Evolutionary conservation across 345 rosid genomes (phyloP).

Genomic region (Linum lewisii): DNA sequence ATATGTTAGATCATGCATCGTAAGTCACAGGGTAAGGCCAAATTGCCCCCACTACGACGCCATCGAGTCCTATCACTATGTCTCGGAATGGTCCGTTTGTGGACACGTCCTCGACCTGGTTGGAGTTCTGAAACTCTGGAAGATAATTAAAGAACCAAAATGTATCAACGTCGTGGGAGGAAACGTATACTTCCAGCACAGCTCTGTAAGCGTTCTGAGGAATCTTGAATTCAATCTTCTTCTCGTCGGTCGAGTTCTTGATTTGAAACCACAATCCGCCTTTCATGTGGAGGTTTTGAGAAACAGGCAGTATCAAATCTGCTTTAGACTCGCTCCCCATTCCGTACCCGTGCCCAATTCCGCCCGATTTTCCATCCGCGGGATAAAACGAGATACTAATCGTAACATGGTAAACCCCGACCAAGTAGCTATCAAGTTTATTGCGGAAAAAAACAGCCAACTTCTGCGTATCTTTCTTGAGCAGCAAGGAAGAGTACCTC

Average conservation of each 20-base stretch:
- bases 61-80: constrained; percentile 68
- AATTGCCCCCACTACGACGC: constrained; percentile 41
- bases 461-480: constrained; percentile 42
- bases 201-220: constrained; percentile 84
- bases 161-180: constrained; percentile 84
- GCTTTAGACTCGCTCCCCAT: constrained; percentile 18
- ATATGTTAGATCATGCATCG: constrained; percentile 74
- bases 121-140: constrained; percentile 49
- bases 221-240: constrained; percentile 37
- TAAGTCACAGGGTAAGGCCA: constrained; percentile 88
- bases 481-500: constrained; percentile 60
- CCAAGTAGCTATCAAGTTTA: no score
- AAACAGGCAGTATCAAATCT: constrained; percentile 68
- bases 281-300: constrained; percentile 32
- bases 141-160: constrained; percentile 71
- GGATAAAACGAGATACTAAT: constrained; percentile 59
- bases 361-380: not conserved
- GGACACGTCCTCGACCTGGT: constrained; percentile 30
- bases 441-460: constrained; percentile 66
- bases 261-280: constrained; percentile 82
- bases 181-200: constrained; percentile 77
- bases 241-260: constrained; percentile 31
- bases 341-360: constrained; percentile 11
- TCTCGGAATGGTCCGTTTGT: constrained; percentile 95
- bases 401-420: constrained; percentile 69